A percentile compares a stretch with the other conserved stretches of the same genome.
Evolutionary conservation across 805 yeast species (phyloP).

Genomic region (Spathaspora arborariae): DNA sequence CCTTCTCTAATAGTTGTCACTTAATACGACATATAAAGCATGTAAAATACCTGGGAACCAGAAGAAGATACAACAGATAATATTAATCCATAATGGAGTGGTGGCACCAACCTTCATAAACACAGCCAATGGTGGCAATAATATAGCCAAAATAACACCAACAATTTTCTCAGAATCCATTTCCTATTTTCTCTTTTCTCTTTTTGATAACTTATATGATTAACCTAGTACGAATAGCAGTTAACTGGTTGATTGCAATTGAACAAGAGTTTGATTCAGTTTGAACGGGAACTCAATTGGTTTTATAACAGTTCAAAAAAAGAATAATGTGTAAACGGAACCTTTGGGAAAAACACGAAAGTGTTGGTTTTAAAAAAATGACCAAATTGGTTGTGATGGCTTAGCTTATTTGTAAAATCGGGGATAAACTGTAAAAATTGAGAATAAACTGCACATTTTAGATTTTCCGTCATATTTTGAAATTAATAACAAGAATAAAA

Average conservation of each 20-base stretch:
- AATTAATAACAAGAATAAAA: not conserved
- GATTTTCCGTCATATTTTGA: not conserved
- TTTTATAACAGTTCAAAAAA: not conserved
- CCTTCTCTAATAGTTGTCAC: slow-evolving; percentile 13
- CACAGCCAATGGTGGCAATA: slow-evolving; percentile 77
- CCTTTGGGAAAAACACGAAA: not conserved
- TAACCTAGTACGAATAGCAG: not conserved
- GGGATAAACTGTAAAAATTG: not conserved
- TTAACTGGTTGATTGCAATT: not conserved
- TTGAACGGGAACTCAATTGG: not conserved
- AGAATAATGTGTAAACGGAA: not conserved
- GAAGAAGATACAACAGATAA: slow-evolving; percentile 55
- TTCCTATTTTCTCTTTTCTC: not conserved
- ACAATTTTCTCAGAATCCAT: slow-evolving; percentile 42
- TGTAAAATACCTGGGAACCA: slow-evolving; percentile 83
- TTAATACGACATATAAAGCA: slow-evolving; percentile 61
- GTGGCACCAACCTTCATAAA: slow-evolving; percentile 66
- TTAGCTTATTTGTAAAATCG: not conserved
- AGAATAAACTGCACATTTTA: not conserved
- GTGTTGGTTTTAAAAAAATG: slow-evolving; percentile 1
- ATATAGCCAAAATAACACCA: slow-evolving; percentile 45
- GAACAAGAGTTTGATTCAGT: not conserved
- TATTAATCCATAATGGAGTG: slow-evolving; percentile 59
- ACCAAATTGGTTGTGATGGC: not conserved
- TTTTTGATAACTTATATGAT: not conserved